Percentiles rank a stretch among this genome's conserved stretches.
These are phyloP conservation scores for Thymus mandschuricus DNA, from an alignment of 257 asterid genomes.

Conservation along the genomic window DNA sequence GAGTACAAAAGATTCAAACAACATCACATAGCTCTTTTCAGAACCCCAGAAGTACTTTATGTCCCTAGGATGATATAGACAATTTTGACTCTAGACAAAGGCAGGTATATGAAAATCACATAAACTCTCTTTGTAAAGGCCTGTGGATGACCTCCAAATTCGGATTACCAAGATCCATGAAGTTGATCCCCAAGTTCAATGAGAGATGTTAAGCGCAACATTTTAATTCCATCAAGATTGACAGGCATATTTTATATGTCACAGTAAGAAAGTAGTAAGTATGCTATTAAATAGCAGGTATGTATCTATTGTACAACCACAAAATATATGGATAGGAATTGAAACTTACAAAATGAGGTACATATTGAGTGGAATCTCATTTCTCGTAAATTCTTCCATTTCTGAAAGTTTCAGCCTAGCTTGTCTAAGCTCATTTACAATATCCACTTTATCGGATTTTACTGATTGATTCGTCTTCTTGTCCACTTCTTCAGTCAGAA, in stretches of 20 bases:
- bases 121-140: neutral
- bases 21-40: conserved; percentile 13
- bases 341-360: conserved; percentile 91
- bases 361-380: conserved; percentile 78
- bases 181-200: neutral
- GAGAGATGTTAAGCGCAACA: neutral
- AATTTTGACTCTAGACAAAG: neutral
- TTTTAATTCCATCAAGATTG: neutral
- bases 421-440: conserved; percentile 68
- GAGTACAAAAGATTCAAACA: conserved; percentile 14
- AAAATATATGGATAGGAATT: neutral
- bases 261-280: conserved; percentile 3
- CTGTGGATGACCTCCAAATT: neutral
- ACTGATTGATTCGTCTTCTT: conserved; percentile 52
- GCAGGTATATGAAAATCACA: conserved; percentile 1
- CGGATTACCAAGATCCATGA: neutral
- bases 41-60: conserved; percentile 6
- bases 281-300: conserved; percentile 7
- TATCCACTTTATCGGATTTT: conserved; percentile 56
- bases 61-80: neutral
- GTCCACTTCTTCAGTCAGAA: conserved; percentile 67
- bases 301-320: conserved; percentile 1
- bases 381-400: conserved; percentile 80
- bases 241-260: neutral
- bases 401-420: conserved; percentile 65